These are phyloP conservation scores for Edaphochlamys debaryana DNA, from an alignment of 139 green algal genomes.

Conservation along the genomic window DNA sequence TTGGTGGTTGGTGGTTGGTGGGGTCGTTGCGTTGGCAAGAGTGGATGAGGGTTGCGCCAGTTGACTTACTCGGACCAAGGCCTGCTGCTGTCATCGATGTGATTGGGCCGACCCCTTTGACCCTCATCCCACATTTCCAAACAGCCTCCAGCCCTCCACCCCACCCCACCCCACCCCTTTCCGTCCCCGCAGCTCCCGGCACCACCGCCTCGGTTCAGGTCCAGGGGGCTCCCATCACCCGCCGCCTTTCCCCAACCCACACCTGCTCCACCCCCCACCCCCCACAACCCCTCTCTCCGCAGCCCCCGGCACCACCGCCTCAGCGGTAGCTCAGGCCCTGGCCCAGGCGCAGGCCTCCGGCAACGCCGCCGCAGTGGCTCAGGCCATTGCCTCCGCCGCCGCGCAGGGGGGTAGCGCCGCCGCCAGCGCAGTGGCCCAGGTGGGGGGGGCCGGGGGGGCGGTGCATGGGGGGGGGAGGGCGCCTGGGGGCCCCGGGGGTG, in stretches of 20 bases:
- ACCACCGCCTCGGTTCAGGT: background rate
- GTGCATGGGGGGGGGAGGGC: no score
- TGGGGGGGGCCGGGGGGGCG: background rate
- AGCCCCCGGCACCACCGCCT: slow-evolving; percentile 7
- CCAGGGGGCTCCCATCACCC: no score
- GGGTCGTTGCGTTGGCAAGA: background rate
- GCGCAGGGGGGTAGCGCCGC: background rate
- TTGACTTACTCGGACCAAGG: background rate
- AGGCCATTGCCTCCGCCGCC: slow-evolving; percentile 11
- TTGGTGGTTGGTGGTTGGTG: background rate
- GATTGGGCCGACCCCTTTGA: background rate
- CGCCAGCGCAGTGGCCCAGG: background rate
- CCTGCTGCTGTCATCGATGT: no score
- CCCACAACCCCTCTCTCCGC: background rate
- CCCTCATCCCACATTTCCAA: background rate
- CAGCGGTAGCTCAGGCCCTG: slow-evolving; percentile 18
- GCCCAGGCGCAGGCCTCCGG: slow-evolving; percentile 16
- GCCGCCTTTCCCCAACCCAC: no score
- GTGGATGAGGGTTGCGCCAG: background rate
- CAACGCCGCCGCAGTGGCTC: background rate
- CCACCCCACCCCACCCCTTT: background rate
- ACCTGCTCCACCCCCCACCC: background rate
- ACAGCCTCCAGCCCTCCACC: no score
- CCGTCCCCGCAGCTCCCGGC: background rate
- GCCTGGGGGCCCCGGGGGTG: no score